phyloP scores from a whole-genome alignment of 2,329 filamentous ascomycete species.

The Pestalotiopsis sp. region DNA sequence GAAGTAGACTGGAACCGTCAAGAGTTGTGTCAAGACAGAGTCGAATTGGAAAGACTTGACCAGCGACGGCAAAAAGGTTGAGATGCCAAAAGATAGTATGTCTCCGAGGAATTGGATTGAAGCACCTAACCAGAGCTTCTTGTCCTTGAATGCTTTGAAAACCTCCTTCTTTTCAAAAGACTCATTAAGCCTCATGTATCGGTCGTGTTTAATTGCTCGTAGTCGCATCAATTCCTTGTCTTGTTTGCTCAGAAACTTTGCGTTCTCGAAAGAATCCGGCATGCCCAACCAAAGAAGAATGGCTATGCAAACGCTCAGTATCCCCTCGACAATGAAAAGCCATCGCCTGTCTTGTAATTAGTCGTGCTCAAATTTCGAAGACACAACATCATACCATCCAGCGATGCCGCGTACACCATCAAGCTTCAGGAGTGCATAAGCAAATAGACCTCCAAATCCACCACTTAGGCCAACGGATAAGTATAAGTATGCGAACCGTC shows the following conservation, averaged over 20 bases:
- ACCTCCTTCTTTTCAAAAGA: constrained; percentile 17
- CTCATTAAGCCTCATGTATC: constrained; percentile 15
- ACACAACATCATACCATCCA: constrained; percentile 1
- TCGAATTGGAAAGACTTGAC: constrained; percentile 17
- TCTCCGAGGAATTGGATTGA: constrained; percentile 14
- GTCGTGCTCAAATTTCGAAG: background rate
- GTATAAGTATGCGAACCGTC: constrained; percentile 13
- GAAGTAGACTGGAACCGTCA: constrained; percentile 16
- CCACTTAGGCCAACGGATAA: constrained; percentile 10
- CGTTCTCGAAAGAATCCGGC: constrained; percentile 17
- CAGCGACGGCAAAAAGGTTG: constrained; percentile 13
- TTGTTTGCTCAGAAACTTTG: constrained; percentile 13
- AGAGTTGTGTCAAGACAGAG: constrained; percentile 12
- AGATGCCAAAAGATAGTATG: constrained; percentile 12
- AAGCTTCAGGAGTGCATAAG: constrained; percentile 12
- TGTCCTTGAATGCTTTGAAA: constrained; percentile 15
- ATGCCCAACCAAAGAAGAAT: constrained; percentile 9
- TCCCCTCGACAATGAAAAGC: constrained; percentile 14
- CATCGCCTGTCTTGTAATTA: constrained; percentile 1
- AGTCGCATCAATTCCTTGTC: constrained; percentile 15
- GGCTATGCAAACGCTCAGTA: constrained; percentile 10
- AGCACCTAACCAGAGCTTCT: constrained; percentile 15
- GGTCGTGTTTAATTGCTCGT: constrained; percentile 11
- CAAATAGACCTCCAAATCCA: constrained; percentile 15
- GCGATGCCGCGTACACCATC: constrained; percentile 11